Conservation (phyloP, 2,329 filamentous ascomycete species). For the Aspergillus aculeatus region DNA sequence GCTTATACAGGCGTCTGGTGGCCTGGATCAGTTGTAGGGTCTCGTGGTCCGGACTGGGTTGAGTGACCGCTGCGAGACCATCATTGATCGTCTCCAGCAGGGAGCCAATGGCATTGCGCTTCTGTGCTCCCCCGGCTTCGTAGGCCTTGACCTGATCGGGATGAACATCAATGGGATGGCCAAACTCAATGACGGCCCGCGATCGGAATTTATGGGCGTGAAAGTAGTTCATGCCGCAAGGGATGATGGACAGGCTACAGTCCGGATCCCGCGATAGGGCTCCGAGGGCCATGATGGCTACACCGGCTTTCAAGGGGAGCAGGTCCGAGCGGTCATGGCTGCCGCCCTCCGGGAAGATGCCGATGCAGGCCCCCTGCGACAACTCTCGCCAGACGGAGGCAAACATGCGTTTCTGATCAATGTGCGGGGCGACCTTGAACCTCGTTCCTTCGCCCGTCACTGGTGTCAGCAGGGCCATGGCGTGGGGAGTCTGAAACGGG, state of each 20-base stretch:
- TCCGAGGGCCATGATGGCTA: conserved; percentile 96
- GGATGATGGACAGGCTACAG: no score
- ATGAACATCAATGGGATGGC: conserved; percentile 81
- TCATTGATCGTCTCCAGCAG: conserved; percentile 85
- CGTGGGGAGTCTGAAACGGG: no score
- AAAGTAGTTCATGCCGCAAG: no score
- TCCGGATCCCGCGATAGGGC: conserved; percentile 75
- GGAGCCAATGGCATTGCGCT: conserved; percentile 77
- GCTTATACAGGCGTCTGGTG: conserved; percentile 87
- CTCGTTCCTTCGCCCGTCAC: conserved; percentile 63
- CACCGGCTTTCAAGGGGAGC: conserved; percentile 89
- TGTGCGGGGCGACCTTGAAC: conserved; percentile 86
- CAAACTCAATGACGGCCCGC: conserved; percentile 90
- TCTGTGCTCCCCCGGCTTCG: conserved; percentile 67
- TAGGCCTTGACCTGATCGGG: conserved; percentile 81
- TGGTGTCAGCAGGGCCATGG: no score
- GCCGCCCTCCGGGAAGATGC: conserved; percentile 95
- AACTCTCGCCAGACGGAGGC: conserved; percentile 86
- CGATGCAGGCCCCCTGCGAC: conserved; percentile 79
- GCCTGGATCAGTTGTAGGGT: conserved; percentile 97
- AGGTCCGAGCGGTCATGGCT: conserved; percentile 93
- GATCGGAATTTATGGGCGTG: no score
- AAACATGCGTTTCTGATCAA: conserved; percentile 92
- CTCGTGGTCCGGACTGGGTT: conserved; percentile 85
- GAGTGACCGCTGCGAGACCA: conserved; percentile 82